Base-by-base conservation (phyloP, 768 basidiomycete species). In the Coprinopsis strossmayeri region DNA sequence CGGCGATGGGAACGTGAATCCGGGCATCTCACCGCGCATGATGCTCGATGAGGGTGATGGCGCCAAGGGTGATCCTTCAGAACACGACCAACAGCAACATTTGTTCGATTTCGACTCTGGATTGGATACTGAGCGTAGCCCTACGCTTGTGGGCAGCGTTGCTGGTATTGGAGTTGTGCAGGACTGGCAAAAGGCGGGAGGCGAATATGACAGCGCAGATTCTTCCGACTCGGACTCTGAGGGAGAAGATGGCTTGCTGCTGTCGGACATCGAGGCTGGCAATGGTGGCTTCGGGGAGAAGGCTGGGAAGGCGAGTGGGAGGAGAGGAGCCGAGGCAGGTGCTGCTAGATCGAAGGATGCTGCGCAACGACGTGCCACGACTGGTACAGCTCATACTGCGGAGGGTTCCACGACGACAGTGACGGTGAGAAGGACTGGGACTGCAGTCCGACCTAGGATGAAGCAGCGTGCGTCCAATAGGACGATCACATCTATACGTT, bases 131-230 rank as follows among this genome's bases (percentile, higher is more conserved):
- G 27, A 25, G n/a, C 43, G n/a, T 4, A 30, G 27, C 20, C 43
- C 43, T 25, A 45, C 43, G 11, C 43, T 45, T 9, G 34, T 26
- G 20, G 49, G 40, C 7, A 17, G 49, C 17, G 28, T 12, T 24
- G 11, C 27, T 9, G 40, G 27, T 5, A 1, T 26, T 2, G 35
- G 32, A 2, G 43, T 39, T 5, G 49, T 50, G 20, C 49, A 50
- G 43, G 49, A 50, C 9, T 50, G 49, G 49, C 49, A 50, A 35
- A 44, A 44, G 42, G 42, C 15, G 25, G 49, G 49, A n/a, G n/a
- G 42, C 11, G 49, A 50, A 25, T 50, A 50, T 21, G 49, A 50
- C 40, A 50, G 49, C 30, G 49, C 49, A 9, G 49, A 50, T 20
- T 45, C 43, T 45, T 45, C 43, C 27, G 43, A 42, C 21, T 49